Evolutionary conservation across 2,329 filamentous ascomycete species (phyloP).

Genomic region (Zalaria sp.): DNA sequence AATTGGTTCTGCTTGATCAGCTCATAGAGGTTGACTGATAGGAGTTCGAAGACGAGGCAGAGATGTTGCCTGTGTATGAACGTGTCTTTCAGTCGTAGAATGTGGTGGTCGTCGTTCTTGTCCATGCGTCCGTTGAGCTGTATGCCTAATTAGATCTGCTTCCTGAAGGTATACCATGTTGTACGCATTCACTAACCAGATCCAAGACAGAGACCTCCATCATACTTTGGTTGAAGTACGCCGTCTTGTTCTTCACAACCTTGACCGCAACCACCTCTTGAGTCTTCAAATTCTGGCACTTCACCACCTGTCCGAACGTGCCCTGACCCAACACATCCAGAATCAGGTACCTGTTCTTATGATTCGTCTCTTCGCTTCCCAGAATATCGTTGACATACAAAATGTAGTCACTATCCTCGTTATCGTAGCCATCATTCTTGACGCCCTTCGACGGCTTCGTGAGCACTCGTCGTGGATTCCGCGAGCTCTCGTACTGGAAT

Average conservation of each 20-base stretch:
- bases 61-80: constrained; percentile 97
- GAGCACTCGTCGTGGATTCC: constrained; percentile 86
- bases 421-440: constrained; percentile 98
- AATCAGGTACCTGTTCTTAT: constrained; percentile 98
- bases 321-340: constrained; percentile 93
- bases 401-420: constrained; percentile 98
- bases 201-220: constrained; percentile 99
- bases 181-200: constrained; percentile 43
- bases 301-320: constrained; percentile 96
- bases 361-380: constrained; percentile 91
- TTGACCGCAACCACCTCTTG: constrained; percentile 98
- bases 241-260: constrained; percentile 97
- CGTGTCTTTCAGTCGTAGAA: constrained; percentile 87
- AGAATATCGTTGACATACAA: constrained; percentile 98
- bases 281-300: constrained; percentile 96
- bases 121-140: constrained; percentile 96
- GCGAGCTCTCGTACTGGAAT: constrained; percentile 97
- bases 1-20: constrained; percentile 99
- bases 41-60: constrained; percentile 86
- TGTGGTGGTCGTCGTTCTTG: constrained; percentile 97
- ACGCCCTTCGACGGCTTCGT: constrained; percentile 97
- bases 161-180: too few relatives aligned
- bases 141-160: constrained; percentile 9
- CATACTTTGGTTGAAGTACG: constrained; percentile 99
- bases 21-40: constrained; percentile 96